Base-by-base conservation (phyloP, 495 filamentous ascomycete species). In the Penicillium arizonense region DNA sequence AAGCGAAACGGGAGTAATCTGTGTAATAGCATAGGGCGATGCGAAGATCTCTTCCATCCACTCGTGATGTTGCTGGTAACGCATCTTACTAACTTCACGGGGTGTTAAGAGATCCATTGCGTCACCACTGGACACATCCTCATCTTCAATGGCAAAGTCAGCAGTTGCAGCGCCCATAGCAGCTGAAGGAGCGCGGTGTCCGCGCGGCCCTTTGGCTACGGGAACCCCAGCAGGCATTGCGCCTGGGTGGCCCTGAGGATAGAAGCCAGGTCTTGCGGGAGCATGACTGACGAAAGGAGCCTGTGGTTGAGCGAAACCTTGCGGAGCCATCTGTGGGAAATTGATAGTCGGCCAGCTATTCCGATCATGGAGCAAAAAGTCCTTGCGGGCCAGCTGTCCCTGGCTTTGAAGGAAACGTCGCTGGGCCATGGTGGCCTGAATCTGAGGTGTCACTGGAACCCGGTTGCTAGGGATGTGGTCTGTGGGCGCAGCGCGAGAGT, bases 21-120 rank as follows among this genome's bases (percentile, higher is more conserved):
- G 87, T 20, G 77, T 77, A 50, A 89, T 88, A 14, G 85, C 75
- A 57, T 92, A 96, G 0, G 91, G 89, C 0, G 91, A 96, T 2
- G 86, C 87, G 40, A 96, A 78, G n/a, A 98, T 84, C 70, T 98
- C 92, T 61, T 96, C 94, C 88, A 97, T 96, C 94, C 92, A 97
- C 68, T 96, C 91, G 58, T 97, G 94, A 61, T 98, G 94, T 60
- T 96, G 94, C 55, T 84, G 86, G 64, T 95, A 98, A 41, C 94
- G 78, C 59, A 83, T 81, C 55, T 85, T 75, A 59, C 89, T 93
- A 57, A 97, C 85, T 52, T 97, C 94, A 6, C 91, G 85, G 14
- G 92, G 91, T 0, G 87, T 92, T 33, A 96, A 72, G 44, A 90
- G 79, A 60, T 98, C 94, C 62, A 98, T 86, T 60, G 88, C 77